phyloP scores from a whole-genome alignment of 2,329 filamentous ascomycete genomes.

The Fusarium oxysporum region DNA sequence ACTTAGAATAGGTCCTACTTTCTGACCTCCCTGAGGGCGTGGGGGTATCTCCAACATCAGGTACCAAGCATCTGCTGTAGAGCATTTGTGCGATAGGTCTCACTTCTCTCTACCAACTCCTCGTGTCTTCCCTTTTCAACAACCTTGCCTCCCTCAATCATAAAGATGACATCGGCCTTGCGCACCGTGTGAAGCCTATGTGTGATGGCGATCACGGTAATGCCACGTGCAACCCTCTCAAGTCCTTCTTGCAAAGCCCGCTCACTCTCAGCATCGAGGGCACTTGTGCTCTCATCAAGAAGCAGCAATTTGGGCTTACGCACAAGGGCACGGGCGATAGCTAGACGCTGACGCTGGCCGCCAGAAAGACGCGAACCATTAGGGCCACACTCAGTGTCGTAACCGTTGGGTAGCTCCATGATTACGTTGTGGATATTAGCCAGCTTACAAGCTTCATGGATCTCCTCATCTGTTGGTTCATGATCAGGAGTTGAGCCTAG shows the following conservation, averaged over 20 bases:
- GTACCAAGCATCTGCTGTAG: constrained; percentile 60
- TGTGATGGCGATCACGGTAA: constrained; percentile 69
- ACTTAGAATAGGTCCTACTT: background rate
- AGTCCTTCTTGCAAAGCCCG: constrained; percentile 74
- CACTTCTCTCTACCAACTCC: constrained; percentile 64
- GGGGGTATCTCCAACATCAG: background rate
- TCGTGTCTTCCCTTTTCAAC: constrained; percentile 65
- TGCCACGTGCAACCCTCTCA: constrained; percentile 65
- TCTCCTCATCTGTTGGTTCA: constrained; percentile 68
- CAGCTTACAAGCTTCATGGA: constrained; percentile 73
- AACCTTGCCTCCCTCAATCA: constrained; percentile 65
- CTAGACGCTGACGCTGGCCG: constrained; percentile 82
- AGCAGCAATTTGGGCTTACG: constrained; percentile 78
- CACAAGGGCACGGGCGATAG: constrained; percentile 81
- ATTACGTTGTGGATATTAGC: constrained; percentile 80
- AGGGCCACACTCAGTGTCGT: constrained; percentile 75
- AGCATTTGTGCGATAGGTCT: constrained; percentile 64
- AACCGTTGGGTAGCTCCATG: constrained; percentile 70
- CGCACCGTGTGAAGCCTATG: constrained; percentile 68
- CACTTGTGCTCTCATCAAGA: constrained; percentile 84
- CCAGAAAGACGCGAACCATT: constrained; percentile 80
- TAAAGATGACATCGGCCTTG: constrained; percentile 68
- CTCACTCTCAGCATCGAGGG: constrained; percentile 78
- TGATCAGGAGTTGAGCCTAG: constrained; percentile 66
- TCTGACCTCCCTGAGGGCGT: background rate